phyloP scores from a whole-genome alignment of 768 basidiomycete genomes.

The Pholiota conissans region DNA sequence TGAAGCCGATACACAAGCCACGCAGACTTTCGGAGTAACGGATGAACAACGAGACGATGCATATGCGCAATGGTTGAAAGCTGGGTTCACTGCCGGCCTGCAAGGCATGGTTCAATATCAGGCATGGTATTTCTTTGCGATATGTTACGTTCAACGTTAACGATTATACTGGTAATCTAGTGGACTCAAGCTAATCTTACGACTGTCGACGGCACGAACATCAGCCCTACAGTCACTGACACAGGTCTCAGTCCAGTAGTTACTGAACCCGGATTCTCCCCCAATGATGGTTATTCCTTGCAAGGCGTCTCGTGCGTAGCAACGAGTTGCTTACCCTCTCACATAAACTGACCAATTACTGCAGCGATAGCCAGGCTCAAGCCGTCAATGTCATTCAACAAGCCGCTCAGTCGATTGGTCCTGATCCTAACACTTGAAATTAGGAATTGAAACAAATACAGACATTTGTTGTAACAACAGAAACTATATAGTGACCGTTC shows the following conservation, averaged over 20 bases:
- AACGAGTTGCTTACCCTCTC: background rate
- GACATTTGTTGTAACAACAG: background rate
- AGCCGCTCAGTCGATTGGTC: slow-evolving; percentile 34
- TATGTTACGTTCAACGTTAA: background rate
- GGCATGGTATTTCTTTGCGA: slow-evolving; percentile 19
- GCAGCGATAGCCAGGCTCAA: slow-evolving; percentile 25
- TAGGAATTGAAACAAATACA: background rate
- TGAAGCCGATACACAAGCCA: slow-evolving; percentile 8
- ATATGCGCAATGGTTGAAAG: slow-evolving; percentile 54
- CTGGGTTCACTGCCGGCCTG: slow-evolving; percentile 40
- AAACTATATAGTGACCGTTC: background rate
- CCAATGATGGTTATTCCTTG: slow-evolving; percentile 64
- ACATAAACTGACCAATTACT: background rate
- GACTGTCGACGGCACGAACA: slow-evolving; percentile 42
- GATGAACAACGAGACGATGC: slow-evolving; percentile 51
- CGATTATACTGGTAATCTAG: too few relatives aligned
- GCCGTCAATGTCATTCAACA: slow-evolving; percentile 30
- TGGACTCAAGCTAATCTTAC: slow-evolving; percentile 59
- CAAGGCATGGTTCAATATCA: slow-evolving; percentile 51
- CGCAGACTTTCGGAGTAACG: slow-evolving; percentile 49
- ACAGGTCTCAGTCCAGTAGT: slow-evolving; percentile 30
- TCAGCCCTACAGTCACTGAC: slow-evolving; percentile 33
- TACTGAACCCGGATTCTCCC: slow-evolving; percentile 49
- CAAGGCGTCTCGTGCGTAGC: slow-evolving; percentile 40
- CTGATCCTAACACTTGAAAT: slow-evolving; percentile 16